Evolutionary conservation across 768 basidiomycete genomes (phyloP).

Genomic region (Pleurotus tuber-regium): DNA sequence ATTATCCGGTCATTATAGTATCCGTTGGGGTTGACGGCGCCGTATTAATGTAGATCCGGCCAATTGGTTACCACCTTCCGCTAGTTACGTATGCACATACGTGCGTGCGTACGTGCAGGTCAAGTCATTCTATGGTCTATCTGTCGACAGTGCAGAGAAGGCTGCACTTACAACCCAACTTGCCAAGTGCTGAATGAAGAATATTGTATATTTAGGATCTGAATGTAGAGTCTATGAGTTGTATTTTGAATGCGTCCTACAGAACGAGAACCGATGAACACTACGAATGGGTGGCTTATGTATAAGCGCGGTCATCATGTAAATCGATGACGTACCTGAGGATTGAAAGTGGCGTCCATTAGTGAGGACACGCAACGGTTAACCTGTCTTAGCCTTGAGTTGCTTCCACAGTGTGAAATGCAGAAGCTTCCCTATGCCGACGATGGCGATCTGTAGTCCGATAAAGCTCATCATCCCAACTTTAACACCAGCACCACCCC

Average conservation of each 20-base stretch:
- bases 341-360: too few species aligned
- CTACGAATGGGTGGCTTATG: too few species aligned
- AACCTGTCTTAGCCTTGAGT: conserved; percentile 66
- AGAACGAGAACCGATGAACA: too few species aligned
- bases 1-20: not conserved
- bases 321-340: too few species aligned
- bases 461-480: conserved; percentile 63
- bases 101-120: conserved; percentile 51
- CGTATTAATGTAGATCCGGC: conserved; percentile 37
- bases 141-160: conserved; percentile 51
- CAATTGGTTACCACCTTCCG: conserved; percentile 48
- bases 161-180: conserved; percentile 40
- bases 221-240: not conserved
- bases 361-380: too few species aligned
- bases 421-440: conserved; percentile 55
- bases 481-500: conserved; percentile 60
- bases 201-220: not conserved
- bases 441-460: conserved; percentile 57
- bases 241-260: too few species aligned
- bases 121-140: conserved; percentile 48
- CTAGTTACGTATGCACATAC: conserved; percentile 49
- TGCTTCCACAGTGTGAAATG: conserved; percentile 58
- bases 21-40: not conserved
- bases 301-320: too few species aligned
- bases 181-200: conserved; percentile 32